These are phyloP conservation scores for Candida krabiensis DNA, from an alignment of 805 yeast species.

Conservation along the genomic window DNA sequence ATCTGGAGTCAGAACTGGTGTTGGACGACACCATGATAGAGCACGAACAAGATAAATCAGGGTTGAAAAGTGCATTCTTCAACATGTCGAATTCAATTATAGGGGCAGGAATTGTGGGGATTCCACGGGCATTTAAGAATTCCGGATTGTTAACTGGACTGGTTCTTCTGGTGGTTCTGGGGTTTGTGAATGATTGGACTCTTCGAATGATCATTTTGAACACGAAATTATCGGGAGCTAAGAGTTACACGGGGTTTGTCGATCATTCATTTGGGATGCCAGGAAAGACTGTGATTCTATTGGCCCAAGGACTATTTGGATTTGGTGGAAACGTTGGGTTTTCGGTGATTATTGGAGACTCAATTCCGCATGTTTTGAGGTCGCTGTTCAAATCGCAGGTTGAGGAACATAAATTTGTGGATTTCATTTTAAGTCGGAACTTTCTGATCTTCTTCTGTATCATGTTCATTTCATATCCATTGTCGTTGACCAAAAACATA, in stretches of 20 bases:
- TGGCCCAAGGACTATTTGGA: conserved; percentile 86
- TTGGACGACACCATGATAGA: conserved; percentile 7
- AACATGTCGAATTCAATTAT: conserved; percentile 94
- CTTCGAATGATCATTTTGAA: conserved; percentile 74
- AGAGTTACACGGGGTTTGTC: conserved; percentile 84
- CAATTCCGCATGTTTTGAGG: conserved; percentile 84
- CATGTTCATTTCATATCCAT: conserved; percentile 73
- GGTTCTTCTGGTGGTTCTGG: conserved; percentile 55
- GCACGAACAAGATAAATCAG: conserved; percentile 42
- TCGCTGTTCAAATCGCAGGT: conserved; percentile 55
- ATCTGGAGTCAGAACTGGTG: conserved; percentile 1
- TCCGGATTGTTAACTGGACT: conserved; percentile 79
- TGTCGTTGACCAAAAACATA: conserved; percentile 77
- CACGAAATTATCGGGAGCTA: conserved; percentile 72
- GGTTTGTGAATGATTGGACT: conserved; percentile 87
- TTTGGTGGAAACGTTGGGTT: conserved; percentile 94
- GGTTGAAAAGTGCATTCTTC: conserved; percentile 87
- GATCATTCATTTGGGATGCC: conserved; percentile 70
- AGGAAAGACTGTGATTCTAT: conserved; percentile 66
- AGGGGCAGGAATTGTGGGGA: conserved; percentile 96
- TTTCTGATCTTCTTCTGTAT: conserved; percentile 72
- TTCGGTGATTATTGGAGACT: conserved; percentile 92
- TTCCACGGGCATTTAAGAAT: conserved; percentile 82
- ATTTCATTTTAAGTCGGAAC: conserved; percentile 63
- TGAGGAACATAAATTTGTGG: conserved; percentile 38